Evolutionary conservation across 225 moss, liverwort and hornwort species (phyloP), one percentile per base, ranked within the genome.

Genomic region (Pleurozium schreberi): DNA sequence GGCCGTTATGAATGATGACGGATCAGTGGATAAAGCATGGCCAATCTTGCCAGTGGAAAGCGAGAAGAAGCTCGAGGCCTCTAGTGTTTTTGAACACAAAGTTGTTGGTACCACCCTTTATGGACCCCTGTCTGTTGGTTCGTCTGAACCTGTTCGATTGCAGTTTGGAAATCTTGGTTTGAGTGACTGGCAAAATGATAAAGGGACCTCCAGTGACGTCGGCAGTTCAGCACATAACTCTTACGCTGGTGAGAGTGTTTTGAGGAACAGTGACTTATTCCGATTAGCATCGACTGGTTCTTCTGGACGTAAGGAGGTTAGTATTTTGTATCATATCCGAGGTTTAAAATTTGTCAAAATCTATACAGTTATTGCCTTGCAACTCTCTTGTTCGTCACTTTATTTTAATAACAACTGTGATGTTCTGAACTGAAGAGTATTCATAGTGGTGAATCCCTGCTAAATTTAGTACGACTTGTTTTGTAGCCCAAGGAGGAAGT

Each of bases 11-110:
- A 98, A 98, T 65, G 93, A 88, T 45, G 98, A 98, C 88, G 98
- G 98, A 16, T 94, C 96, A 26, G 97, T 98, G 27, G 96, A 96
- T 57, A 98, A 98, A 89, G 98, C 98, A 62, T 98, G 98, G 98
- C 95, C 68, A 22, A 68, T 68, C 68, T 68, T 68, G 68, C 68
- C 94, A 47, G 85, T 82, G 79, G 93, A 95, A 81, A 90, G 89
- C 69, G 94, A 91, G 47, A 91, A 93, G 84, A 95, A 89, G 62
- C 85, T 86, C 53, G 93, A 91, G 43, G 92, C 88, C 36, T 53
- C 57, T 31, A 90, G 91, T 85, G 94, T 91, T 60, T 94, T 95
- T 84, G 91, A 88, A 53, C 94, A 96, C 77, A 96, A 92, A 86
- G 96, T 92, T 60, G 91, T 94, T 42, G 95, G 96, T 77, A 95